Evolutionary conservation across 306 rosid genomes (phyloP), one percentile per base, ranked within the genome.

Genomic region (Cucurbita maxima): DNA sequence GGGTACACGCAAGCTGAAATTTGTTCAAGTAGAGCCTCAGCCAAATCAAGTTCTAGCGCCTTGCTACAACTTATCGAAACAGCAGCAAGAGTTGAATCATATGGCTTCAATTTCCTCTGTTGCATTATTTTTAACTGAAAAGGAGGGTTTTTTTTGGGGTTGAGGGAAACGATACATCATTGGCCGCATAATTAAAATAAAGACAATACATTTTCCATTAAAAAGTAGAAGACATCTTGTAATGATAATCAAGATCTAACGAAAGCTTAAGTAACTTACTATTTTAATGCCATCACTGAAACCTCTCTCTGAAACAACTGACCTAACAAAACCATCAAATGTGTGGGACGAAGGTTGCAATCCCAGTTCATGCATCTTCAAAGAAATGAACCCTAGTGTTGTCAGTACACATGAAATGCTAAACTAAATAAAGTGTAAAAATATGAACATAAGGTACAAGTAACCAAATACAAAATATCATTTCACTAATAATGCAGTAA

Each of bases 311-410:
- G 83, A 80, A 79, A 80, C 81, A 84, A 78, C 77, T 12, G 92
- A 90, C 82, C 83, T 87, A 75, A 88, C 61, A 81, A 84, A 71
- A 80, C 87, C 85, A 84, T 90, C 87, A 61, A 80, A 90, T 15
- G 88, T 86, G 69, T 69, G 71, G 79, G 90, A 75, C 60, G 88
- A 83, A 7, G 89, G 92, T 73, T 81, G 82, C 88, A 92, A 78
- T 72, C 96, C 91, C 69, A 90, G 82, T 68, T 79, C 83, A 84
- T 84, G 88, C 96, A 87, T 92, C 98, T 92, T 81, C 74, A 85
- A 50, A 76, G 58, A 88, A 71, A 82, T 60, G 77, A 25, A 41
- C 16, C 79, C 56, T 60, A 59, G 66, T 30, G 10, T 51, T 25
- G 58, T 79, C 59, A 85, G 74, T 73, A 73, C 69, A 72, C 77